phyloP scores from a whole-genome alignment of 495 filamentous ascomycete genomes.

The Aspergillus nanangensis region DNA sequence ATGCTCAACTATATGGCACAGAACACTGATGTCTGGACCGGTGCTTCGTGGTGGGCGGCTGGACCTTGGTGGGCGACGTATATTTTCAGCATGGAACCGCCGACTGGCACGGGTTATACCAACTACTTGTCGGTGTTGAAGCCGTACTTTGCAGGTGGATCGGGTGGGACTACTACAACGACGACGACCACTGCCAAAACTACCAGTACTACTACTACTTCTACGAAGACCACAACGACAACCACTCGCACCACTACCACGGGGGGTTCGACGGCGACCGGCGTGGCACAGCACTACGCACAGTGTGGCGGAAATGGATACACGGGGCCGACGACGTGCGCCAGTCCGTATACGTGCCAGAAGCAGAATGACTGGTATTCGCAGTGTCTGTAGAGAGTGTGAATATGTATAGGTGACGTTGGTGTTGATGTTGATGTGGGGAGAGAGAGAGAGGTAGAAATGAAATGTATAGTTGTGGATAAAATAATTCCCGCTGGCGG shows the following conservation, averaged over 20 bases:
- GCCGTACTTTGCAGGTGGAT: constrained; percentile 25
- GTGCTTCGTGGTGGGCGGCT: constrained; percentile 68
- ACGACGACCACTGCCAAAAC: constrained; percentile 20
- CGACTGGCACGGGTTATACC: constrained; percentile 45
- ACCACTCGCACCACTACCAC: constrained; percentile 15
- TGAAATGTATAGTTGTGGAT: neutral
- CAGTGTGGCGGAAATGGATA: constrained; percentile 49
- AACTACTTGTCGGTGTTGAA: constrained; percentile 28
- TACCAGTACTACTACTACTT: constrained; percentile 13
- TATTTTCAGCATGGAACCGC: constrained; percentile 59
- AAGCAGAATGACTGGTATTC: constrained; percentile 38
- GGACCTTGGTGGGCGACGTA: constrained; percentile 56
- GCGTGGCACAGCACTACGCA: constrained; percentile 29
- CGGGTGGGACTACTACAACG: constrained; percentile 17
- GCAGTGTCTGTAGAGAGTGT: constrained; percentile 33
- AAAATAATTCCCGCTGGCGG: too few species aligned
- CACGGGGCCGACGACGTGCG: constrained; percentile 45
- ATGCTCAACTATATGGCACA: constrained; percentile 55
- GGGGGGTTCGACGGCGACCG: constrained; percentile 14
- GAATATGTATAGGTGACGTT: neutral
- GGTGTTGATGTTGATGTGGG: too few species aligned
- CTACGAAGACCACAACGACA: constrained; percentile 13
- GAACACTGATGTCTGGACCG: constrained; percentile 66
- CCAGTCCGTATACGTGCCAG: constrained; percentile 32
- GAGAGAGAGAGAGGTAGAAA: neutral